Conservation (phyloP, 352 stramenopile genomes). For the Globisporangium cystogenes region DNA sequence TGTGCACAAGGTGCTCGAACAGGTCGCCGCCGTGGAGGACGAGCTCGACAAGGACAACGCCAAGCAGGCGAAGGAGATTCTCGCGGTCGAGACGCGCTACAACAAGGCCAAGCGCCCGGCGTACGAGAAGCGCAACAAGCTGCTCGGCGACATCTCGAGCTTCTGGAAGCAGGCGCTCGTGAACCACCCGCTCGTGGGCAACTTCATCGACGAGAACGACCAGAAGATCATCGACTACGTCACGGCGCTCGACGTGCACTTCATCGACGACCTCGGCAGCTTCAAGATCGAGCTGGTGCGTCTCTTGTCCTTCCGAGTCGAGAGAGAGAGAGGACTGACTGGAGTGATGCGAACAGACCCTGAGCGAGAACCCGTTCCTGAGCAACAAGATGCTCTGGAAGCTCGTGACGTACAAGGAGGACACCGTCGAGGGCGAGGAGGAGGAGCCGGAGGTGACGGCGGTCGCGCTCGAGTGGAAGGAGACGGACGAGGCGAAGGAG, state of each 20-base stretch:
- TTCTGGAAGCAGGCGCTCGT: conserved; percentile 77
- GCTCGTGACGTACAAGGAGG: conserved; percentile 61
- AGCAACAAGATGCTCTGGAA: conserved; percentile 52
- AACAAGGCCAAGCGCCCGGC: conserved; percentile 59
- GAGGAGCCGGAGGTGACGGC: conserved; percentile 49
- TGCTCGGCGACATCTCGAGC: conserved; percentile 52
- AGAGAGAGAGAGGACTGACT: no score
- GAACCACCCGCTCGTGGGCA: conserved; percentile 63
- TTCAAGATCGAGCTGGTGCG: conserved; percentile 72
- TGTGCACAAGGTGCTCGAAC: conserved; percentile 52
- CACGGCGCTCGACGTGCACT: conserved; percentile 52
- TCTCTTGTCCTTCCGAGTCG: no score
- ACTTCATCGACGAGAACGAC: conserved; percentile 42
- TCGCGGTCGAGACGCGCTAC: conserved; percentile 75
- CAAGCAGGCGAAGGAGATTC: conserved; percentile 56
- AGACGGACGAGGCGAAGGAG: conserved; percentile 47
- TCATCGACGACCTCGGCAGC: conserved; percentile 53
- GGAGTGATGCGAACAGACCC: conserved; percentile 24
- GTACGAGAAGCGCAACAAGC: conserved; percentile 60
- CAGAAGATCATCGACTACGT: conserved; percentile 46
- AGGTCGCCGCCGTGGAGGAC: conserved; percentile 45
- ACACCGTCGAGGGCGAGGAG: conserved; percentile 12
- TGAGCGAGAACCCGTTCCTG: conserved; percentile 70
- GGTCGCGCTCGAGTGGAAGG: conserved; percentile 56
- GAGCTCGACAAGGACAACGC: conserved; percentile 62